phyloP scores from a whole-genome alignment of 306 rosid genomes.

The Trifolium repens region DNA sequence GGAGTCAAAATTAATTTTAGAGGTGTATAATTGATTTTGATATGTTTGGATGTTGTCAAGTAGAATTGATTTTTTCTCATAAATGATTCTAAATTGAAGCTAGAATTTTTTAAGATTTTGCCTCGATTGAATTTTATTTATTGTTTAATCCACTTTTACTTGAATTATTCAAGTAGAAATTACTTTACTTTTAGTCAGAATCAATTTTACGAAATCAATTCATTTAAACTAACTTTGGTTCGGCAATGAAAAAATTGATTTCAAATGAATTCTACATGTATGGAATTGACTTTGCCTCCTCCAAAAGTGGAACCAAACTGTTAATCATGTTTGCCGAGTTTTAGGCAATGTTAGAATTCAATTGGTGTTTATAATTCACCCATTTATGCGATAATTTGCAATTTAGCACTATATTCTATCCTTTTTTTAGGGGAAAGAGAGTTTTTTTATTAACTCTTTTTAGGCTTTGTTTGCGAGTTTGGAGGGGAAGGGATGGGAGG shows the following conservation, averaged over 20 bases:
- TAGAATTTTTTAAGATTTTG: not conserved
- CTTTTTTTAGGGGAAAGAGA: not conserved
- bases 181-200: too few relatives aligned
- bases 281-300: too few relatives aligned
- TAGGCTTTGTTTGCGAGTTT: too few relatives aligned
- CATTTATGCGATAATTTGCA: not conserved
- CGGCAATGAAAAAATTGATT: too few relatives aligned
- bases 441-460: slow-evolving; percentile 11
- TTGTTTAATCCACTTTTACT: not conserved
- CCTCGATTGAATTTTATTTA: not conserved
- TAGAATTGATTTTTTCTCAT: not conserved
- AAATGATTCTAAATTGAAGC: not conserved
- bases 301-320: too few relatives aligned
- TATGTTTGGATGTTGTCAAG: too few relatives aligned
- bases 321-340: not conserved
- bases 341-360: not conserved
- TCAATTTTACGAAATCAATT: not conserved
- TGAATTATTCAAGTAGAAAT: not conserved
- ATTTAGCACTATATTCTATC: not conserved
- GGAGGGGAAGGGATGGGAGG: too few relatives aligned
- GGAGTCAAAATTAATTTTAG: not conserved
- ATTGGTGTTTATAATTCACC: slow-evolving; percentile 3
- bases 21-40: not conserved
- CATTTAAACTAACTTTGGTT: too few relatives aligned
- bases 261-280: too few relatives aligned